phyloP scores from a whole-genome alignment of 192 early-diverging fungal genomes.

The Gaertneriomyces semiglobifer region DNA sequence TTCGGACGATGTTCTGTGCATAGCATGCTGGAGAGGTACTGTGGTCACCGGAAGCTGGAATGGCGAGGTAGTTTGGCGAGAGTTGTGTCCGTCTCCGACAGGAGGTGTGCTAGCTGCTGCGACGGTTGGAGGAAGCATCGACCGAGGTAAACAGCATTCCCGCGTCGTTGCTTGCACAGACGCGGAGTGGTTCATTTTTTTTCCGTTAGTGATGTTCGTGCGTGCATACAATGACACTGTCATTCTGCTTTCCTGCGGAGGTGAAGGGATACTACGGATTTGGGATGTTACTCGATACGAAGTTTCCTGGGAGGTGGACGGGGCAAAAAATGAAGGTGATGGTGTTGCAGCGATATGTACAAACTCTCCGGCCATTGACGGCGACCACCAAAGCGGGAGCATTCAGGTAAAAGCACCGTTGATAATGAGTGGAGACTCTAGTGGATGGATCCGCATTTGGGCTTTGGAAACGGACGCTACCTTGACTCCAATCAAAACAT shows the following conservation, averaged over 20 bases:
- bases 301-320: constrained; percentile 38
- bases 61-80: constrained; percentile 48
- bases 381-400: constrained; percentile 33
- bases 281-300: constrained; percentile 41
- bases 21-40: constrained; percentile 44
- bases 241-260: constrained; percentile 39
- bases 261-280: constrained; percentile 50
- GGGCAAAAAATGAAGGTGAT: constrained; percentile 21
- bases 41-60: constrained; percentile 46
- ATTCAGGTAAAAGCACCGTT: constrained; percentile 40
- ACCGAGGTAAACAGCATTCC: constrained; percentile 33
- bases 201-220: constrained; percentile 41
- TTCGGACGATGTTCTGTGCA: constrained; percentile 48
- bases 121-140: constrained; percentile 34
- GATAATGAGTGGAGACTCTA: constrained; percentile 40
- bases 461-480: neutral
- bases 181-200: neutral
- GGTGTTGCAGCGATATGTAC: neutral
- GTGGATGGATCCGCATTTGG: constrained; percentile 30
- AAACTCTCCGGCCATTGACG: constrained; percentile 36
- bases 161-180: neutral
- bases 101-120: constrained; percentile 35
- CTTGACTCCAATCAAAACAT: constrained; percentile 23
- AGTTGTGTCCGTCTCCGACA: constrained; percentile 40
- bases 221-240: constrained; percentile 26